Conservation (phyloP, 225 moss, liverwort and hornwort species). For the Marchantia paleacea region DNA sequence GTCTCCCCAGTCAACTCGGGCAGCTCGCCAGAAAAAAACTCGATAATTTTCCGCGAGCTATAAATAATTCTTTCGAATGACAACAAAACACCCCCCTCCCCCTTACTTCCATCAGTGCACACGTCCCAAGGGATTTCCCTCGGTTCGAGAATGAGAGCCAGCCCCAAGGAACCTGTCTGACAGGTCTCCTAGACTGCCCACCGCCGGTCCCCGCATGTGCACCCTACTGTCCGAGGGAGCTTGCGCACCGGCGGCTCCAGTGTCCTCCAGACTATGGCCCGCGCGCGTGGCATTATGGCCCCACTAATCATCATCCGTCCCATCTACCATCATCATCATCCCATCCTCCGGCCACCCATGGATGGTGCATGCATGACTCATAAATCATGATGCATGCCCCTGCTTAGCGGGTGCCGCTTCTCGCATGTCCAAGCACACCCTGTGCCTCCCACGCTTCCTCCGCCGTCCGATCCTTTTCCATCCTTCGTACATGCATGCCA, state of each 20-base stretch:
- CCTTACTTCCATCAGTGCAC: neutral
- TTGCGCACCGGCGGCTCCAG: conserved; percentile 11
- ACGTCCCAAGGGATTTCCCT: too few relatives aligned
- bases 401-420: neutral
- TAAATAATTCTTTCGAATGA: neutral
- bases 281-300: conserved; percentile 15
- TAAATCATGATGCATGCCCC: neutral
- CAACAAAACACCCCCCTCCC: neutral
- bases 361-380: neutral
- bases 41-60: neutral
- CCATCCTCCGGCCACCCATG: neutral
- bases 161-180: neutral
- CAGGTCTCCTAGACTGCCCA: neutral
- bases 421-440: neutral
- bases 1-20: neutral
- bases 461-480: neutral
- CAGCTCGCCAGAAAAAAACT: neutral
- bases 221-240: neutral
- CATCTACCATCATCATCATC: neutral
- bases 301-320: neutral
- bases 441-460: neutral
- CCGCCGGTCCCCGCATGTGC: neutral
- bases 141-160: neutral
- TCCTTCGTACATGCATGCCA: neutral
- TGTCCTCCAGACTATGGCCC: neutral